Evolutionary conservation across 768 basidiomycete genomes (phyloP).

Genomic region (Auricularia sp.): DNA sequence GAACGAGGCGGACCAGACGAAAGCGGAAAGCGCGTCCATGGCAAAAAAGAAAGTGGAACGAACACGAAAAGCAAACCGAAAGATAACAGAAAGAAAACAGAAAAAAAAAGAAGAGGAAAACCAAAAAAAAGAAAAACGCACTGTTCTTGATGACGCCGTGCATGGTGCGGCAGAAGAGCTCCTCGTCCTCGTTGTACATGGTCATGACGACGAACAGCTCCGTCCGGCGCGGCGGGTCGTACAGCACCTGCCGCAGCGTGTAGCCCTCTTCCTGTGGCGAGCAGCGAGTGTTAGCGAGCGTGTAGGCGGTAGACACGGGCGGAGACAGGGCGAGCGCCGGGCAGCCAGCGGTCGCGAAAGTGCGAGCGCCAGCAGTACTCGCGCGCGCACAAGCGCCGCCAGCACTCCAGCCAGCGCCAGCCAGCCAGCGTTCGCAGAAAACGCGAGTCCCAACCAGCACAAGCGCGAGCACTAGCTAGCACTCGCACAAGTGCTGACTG

Average conservation of each 20-base stretch:
- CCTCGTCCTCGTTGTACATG: slow-evolving; percentile 94
- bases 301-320: not conserved
- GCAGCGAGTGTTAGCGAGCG: not conserved
- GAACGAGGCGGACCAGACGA: too few relatives aligned
- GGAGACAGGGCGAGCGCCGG: not conserved
- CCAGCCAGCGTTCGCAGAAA: too few relatives aligned
- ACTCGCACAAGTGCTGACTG: too few relatives aligned
- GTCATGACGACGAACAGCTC: slow-evolving; percentile 97
- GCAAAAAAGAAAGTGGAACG: too few relatives aligned
- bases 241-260: slow-evolving; percentile 81
- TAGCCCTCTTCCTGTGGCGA: slow-evolving; percentile 45
- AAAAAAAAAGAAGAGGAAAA: not conserved
- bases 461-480: too few relatives aligned
- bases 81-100: too few relatives aligned
- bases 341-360: too few relatives aligned
- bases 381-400: too few relatives aligned
- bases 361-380: too few relatives aligned
- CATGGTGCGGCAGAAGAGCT: slow-evolving; percentile 86
- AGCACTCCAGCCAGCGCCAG: not conserved
- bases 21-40: too few relatives aligned
- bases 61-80: too few relatives aligned
- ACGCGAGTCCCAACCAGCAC: too few relatives aligned
- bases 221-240: slow-evolving; percentile 82
- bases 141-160: slow-evolving; percentile 90
- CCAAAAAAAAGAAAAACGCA: not conserved